Evolutionary conservation across 192 early-diverging fungal species (phyloP).

Genomic region (Mortierella claussenii): DNA sequence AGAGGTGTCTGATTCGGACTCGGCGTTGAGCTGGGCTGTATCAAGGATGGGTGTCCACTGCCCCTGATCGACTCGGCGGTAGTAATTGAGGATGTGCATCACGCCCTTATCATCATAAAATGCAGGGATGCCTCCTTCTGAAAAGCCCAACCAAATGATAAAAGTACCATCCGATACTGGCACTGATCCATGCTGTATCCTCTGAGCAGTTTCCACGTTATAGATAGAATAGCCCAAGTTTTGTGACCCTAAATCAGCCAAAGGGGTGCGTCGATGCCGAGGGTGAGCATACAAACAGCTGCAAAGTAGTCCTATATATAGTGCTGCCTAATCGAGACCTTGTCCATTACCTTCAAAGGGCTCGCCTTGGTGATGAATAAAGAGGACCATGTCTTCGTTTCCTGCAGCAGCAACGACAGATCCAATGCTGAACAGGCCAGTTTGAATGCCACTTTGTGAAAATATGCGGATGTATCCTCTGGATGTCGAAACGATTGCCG

Average conservation of each 20-base stretch:
- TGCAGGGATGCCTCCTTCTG: constrained; percentile 78
- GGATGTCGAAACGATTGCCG: constrained; percentile 79
- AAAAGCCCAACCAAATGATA: constrained; percentile 88
- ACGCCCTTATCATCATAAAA: constrained; percentile 86
- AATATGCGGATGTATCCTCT: constrained; percentile 83
- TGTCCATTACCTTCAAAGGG: constrained; percentile 46
- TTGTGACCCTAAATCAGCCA: constrained; percentile 48
- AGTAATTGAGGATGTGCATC: constrained; percentile 74
- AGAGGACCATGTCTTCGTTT: constrained; percentile 51
- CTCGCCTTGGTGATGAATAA: constrained; percentile 48
- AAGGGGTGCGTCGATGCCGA: too few species aligned
- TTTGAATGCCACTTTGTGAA: constrained; percentile 82
- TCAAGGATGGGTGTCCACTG: constrained; percentile 91
- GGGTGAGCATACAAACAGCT: too few species aligned
- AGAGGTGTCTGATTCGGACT: constrained; percentile 38
- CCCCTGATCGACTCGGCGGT: constrained; percentile 70
- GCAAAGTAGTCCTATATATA: too few species aligned
- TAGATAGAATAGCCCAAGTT: constrained; percentile 74
- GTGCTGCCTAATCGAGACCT: too few species aligned
- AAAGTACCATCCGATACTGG: constrained; percentile 70
- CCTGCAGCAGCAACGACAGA: constrained; percentile 58
- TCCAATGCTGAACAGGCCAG: constrained; percentile 72
- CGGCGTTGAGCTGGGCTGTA: constrained; percentile 21
- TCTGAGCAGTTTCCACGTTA: constrained; percentile 62
- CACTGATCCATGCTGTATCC: constrained; percentile 67